Evolutionary conservation across 1,284 basidiomycete species (phyloP), one percentile per base, ranked within the genome.

Genomic region (Anthracocystis panici-leucophaei): DNA sequence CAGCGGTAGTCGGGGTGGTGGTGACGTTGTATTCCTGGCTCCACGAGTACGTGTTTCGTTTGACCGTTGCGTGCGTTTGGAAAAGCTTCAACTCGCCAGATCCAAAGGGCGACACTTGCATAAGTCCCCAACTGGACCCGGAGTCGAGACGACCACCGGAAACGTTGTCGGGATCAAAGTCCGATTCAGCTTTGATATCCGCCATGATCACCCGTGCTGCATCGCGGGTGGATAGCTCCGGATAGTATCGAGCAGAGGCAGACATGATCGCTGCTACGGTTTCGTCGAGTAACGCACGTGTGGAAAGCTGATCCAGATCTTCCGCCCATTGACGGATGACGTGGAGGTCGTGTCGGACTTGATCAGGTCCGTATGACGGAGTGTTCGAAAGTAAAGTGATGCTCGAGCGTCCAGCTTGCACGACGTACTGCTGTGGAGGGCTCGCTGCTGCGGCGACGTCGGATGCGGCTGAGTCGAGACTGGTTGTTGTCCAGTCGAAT

Each of bases 131-230:
- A 25, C 77, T 77, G 12, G 73, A 64, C 6, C 83, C 83, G 0
- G 74, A 78, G 42, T 83, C 82, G 2, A 83, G 62, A 10, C 83
- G 71, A 1, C 78, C 80, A 14, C 72, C 73, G 25, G 67, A 74
- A 38, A 75, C 38, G 35, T 66, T 57, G 23, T 21, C 14, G 3
- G 73, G 31, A 21, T 76, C 48, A 42, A 84, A 84, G 41, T 83
- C 82, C 18, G 78, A 80, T 50, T 84, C 83, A 29, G 82, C 79
- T 51, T 79, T 78, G 63, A 84, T 84, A 40, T 84, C 83, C 3
- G 82, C 76, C 45, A 84, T 68, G 57, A 84, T 77, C 23, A 80
- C 68, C 8, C 82, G 68, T 2, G 61, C 54, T 6, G 81, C 79
- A 51, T 65, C 74, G 20, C 65, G 61, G 0, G 80, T 83, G 21